Evolutionary conservation across 2,329 filamentous ascomycete species (phyloP), one percentile per base, ranked within the genome.

Genomic region (Diaporthe vexans): DNA sequence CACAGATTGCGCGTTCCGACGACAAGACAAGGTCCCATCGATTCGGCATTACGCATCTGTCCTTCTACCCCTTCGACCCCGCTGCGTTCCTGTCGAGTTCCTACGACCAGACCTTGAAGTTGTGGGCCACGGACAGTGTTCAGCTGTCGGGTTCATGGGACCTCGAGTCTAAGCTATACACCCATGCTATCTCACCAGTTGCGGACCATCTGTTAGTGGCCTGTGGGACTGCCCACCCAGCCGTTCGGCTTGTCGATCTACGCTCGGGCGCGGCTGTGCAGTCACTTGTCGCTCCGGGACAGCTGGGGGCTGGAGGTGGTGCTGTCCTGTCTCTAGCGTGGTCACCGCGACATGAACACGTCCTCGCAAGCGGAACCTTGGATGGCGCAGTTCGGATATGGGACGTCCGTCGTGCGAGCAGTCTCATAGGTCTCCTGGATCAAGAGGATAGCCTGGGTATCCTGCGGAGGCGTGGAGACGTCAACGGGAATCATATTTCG

Each of bases 301-400:
- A 80, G 68, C 71, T 79, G 11, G 77, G 78, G 19, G 76, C 77
- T 10, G 76, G 76, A 2, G 86, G 90, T 51, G 91, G 91, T 0
- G 91, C 92, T 7, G 88, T 95, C 1, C 84, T 95, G 7, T 90
- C 92, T 0, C 87, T 94, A 0, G 89, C 91, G 5, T 98, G 97
- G 97, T 96, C 94, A 73, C 95, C 95, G 0, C 89, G 90, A 7
- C 88, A 93, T 63, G 94, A 95, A 61, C 90, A 98, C 79, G 86
- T 97, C 5, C 88, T 98, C 3, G 94, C 93, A 13, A 96, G 94
- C 68, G 95, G 94, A 0, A 94, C 94, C n/a, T 90, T 92, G 0
- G 95, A 98, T 80, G 95, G 95, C 26, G 93, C 91, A 13, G 91
- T 95, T 3, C 91, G 95, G 29, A 86, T 98, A 48, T 98, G 96